Conservation (phyloP, 1,284 basidiomycete species). For the Heterobasidion irregulare region DNA sequence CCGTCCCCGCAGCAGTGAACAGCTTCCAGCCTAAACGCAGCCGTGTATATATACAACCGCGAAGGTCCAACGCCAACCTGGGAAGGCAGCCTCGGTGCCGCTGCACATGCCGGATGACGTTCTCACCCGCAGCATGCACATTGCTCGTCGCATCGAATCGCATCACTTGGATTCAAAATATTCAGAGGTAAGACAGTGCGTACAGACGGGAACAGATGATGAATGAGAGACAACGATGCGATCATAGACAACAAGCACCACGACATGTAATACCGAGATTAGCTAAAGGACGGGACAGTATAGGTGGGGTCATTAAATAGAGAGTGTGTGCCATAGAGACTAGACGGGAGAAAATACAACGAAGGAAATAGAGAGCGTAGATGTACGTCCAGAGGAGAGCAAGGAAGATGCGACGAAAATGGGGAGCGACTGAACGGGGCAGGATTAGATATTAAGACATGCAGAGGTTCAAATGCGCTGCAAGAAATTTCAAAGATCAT, state of each 20-base stretch:
- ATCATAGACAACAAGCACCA: background rate
- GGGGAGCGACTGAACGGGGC: background rate
- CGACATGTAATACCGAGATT: background rate
- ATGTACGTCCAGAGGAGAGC: background rate
- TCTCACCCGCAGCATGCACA: too few species aligned
- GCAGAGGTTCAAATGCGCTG: background rate
- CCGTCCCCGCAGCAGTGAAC: background rate
- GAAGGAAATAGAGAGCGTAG: background rate
- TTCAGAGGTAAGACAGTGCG: background rate
- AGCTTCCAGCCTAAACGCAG: background rate
- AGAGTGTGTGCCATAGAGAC: background rate
- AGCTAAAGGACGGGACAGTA: constrained; percentile 1
- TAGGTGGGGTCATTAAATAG: background rate
- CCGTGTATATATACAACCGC: too few species aligned
- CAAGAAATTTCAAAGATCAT: background rate
- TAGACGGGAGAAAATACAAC: background rate
- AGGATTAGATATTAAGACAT: background rate
- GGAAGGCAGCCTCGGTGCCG: too few species aligned
- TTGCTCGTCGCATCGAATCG: too few species aligned
- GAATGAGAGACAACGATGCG: background rate
- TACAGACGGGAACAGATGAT: background rate
- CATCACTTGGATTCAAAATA: too few species aligned
- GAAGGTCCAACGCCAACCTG: too few species aligned
- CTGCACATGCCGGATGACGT: too few species aligned
- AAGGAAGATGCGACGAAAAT: background rate